Base-by-base conservation (phyloP, 805 yeast genomes). In the Naumovozyma baii region DNA sequence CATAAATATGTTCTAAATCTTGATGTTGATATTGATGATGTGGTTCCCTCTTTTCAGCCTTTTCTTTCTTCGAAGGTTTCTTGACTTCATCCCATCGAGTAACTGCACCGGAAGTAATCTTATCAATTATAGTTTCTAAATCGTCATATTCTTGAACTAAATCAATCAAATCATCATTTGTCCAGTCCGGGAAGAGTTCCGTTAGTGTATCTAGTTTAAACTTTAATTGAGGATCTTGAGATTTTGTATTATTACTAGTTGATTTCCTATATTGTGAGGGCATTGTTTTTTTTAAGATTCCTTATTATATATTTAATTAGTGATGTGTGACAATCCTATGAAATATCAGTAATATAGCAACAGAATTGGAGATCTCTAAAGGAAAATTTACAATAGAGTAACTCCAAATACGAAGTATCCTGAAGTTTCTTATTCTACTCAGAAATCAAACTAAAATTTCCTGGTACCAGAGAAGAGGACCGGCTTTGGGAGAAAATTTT, bases 181-280 rank as follows among this genome's bases (percentile, higher is more conserved):
- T 74, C 98, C 98, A 92, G 58, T 84, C 95, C 33, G 96, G 95
- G 67, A 92, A 88, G 69, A 92, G 71, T 64, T 90, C 97, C 37
- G 71, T 62, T 51, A 90, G 73, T 29, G 83, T 75, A 39, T 63
- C 63, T 43, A 75, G 67, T 58, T 73, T 67, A 39, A 51, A 51
- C 42, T 59, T 59, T 34, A 55, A 44, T 36, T 60, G 67, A 32
- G 63, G 54, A 39, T 50, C 55, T 36, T 55, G 41, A 44, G 59
- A 61, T 36, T 48, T 51, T 44, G 43, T 48, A 39, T 42, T 45
- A 32, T 37, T 40, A 44, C 18, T 34, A 31, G 49, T 50, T 14
- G 54, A 44, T 44, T 49, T 54, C 49, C 54, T 53, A 39, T 42
- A 45, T 38, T 49, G 52, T 41, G 53, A 46, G 34, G 51, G 47